These are phyloP conservation scores for Dacryopinax spathularia DNA, from an alignment of 768 basidiomycete genomes.

Conservation along the genomic window DNA sequence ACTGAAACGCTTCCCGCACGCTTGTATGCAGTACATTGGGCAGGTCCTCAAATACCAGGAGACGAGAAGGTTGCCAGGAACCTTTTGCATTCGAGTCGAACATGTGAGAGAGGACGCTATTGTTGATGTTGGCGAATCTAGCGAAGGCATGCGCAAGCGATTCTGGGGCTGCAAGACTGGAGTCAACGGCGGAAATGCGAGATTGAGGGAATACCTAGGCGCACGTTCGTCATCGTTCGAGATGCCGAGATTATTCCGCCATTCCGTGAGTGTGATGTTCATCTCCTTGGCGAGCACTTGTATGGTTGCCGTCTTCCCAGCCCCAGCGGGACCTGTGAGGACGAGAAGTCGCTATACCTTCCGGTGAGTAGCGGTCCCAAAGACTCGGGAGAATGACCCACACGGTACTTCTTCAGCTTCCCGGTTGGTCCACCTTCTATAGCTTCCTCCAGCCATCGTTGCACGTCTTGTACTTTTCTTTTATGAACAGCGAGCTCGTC, in stretches of 20 bases:
- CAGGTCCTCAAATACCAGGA: constrained; percentile 77
- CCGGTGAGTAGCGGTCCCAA: background rate
- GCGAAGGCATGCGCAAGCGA: constrained; percentile 47
- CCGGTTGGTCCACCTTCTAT: constrained; percentile 51
- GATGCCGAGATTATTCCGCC: constrained; percentile 54
- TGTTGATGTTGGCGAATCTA: no score
- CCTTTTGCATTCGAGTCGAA: constrained; percentile 10
- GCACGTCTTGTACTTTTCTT: constrained; percentile 63
- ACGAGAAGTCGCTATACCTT: constrained; percentile 56
- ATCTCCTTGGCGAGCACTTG: constrained; percentile 60
- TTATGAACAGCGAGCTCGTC: constrained; percentile 67
- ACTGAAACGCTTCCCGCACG: constrained; percentile 60
- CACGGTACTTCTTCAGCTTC: constrained; percentile 57
- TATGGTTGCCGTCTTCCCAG: constrained; percentile 79
- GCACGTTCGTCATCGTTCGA: constrained; percentile 31
- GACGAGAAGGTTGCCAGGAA: constrained; percentile 6
- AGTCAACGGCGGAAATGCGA: no score
- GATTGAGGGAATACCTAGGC: background rate
- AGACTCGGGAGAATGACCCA: constrained; percentile 25
- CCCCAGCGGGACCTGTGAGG: constrained; percentile 78
- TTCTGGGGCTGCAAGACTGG: constrained; percentile 24
- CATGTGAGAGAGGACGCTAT: constrained; percentile 55
- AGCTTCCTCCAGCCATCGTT: constrained; percentile 60
- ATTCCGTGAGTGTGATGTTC: constrained; percentile 70
- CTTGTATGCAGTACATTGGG: constrained; percentile 72